A percentile compares a stretch with the other conserved stretches of the same genome.
phyloP scores from a whole-genome alignment of 2,329 filamentous ascomycete genomes.

The Trichoderma semiorbis region DNA sequence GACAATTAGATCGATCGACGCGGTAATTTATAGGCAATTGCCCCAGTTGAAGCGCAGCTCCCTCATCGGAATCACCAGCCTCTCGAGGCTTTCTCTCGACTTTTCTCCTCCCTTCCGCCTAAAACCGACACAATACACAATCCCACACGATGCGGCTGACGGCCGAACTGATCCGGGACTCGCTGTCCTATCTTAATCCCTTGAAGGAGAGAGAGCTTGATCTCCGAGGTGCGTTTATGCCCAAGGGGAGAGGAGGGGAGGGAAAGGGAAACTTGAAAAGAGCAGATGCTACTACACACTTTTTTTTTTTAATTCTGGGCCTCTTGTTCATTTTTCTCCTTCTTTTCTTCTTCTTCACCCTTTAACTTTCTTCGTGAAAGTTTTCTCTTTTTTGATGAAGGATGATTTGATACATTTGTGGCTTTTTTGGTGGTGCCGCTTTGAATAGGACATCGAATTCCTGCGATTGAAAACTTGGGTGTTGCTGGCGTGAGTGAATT shows the following conservation, averaged over 20 bases:
- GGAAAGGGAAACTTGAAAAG: conserved; percentile 58
- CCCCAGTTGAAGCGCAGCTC: background rate
- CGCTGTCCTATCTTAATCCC: conserved; percentile 97
- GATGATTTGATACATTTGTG: conserved; percentile 24
- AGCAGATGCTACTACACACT: conserved; percentile 84
- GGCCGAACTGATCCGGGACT: conserved; percentile 87
- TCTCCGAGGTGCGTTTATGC: conserved; percentile 89
- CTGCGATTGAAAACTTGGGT: conserved; percentile 95
- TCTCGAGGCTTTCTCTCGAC: background rate
- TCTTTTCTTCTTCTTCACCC: conserved; percentile 33
- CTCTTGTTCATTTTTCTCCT: conserved; percentile 38
- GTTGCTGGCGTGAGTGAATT: conserved; percentile 72
- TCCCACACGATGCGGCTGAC: conserved; percentile 80
- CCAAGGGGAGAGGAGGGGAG: background rate
- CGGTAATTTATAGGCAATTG: background rate
- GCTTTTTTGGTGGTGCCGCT: conserved; percentile 37
- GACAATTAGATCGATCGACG: background rate
- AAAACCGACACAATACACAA: background rate
- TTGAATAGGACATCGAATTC: conserved; percentile 91
- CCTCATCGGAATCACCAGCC: background rate
- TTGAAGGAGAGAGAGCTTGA: conserved; percentile 98
- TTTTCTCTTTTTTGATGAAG: conserved; percentile 35
- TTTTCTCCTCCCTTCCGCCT: background rate
- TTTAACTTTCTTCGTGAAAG: conserved; percentile 19
- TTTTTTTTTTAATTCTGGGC: conserved; percentile 25